Conservation (phyloP, 1,284 basidiomycete species). For the Vanrija humicola region DNA sequence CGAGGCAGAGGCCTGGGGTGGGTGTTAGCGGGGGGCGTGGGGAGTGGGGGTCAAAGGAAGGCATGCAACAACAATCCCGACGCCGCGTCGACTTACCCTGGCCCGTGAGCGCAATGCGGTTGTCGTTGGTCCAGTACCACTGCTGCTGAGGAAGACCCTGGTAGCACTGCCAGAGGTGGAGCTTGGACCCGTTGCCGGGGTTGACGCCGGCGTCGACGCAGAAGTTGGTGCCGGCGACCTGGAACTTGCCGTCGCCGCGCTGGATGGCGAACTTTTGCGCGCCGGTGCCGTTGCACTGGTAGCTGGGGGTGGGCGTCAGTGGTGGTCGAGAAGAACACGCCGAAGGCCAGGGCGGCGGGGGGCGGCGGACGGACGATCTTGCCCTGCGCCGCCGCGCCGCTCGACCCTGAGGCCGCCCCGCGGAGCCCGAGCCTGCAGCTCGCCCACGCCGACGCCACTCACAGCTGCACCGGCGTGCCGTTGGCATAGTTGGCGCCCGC, state of each 20-base stretch:
- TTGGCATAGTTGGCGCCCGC: constrained; percentile 14
- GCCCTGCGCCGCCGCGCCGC: too few species aligned
- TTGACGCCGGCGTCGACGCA: constrained; percentile 32
- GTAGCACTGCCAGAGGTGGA: constrained; percentile 26
- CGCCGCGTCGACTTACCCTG: not conserved
- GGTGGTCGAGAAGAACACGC: too few species aligned
- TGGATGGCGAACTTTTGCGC: constrained; percentile 15
- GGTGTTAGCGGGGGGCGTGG: not conserved
- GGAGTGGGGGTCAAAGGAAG: too few species aligned
- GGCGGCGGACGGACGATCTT: too few species aligned
- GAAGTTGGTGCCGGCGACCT: constrained; percentile 29
- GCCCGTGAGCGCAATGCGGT: constrained; percentile 16
- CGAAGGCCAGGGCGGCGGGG: too few species aligned
- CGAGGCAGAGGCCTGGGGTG: constrained; percentile 24
- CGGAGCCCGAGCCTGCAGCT: not conserved
- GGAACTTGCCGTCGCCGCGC: constrained; percentile 11
- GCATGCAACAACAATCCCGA: too few species aligned
- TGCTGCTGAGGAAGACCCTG: constrained; percentile 20
- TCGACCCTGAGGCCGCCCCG: too few species aligned
- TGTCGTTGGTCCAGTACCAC: constrained; percentile 27
- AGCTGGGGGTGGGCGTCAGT: not conserved
- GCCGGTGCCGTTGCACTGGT: constrained; percentile 20
- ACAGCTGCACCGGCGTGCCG: constrained; percentile 23
- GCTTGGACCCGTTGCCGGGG: constrained; percentile 17
- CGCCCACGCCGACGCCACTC: not conserved